Base-by-base conservation (phyloP, 306 rosid genomes). In the Cucurbita moschata region DNA sequence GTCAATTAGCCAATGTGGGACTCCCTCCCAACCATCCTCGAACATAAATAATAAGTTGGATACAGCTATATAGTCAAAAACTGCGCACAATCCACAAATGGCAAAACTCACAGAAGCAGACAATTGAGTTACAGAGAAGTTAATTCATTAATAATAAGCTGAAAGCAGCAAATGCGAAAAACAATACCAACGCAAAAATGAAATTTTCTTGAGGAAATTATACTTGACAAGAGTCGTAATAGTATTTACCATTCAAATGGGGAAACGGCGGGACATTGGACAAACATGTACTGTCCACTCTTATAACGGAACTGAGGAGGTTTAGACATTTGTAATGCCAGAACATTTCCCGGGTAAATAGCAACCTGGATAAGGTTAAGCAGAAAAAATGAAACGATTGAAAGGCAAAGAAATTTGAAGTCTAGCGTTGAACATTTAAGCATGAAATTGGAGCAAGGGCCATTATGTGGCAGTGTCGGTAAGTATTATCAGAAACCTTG, bases 211-310 rank as follows among this genome's bases (percentile, higher is more conserved):
- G 23, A 21, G 23, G 23, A 21, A 21, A 0, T 21, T 21, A 21
- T 68, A 6, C 26, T 8, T 19, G 3, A 35, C 57, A 49, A 69
- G 74, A 69, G 21, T 6, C 4, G n/a, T 12, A 40, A 19, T 47
- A 8, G 71, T 65, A 86, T 81, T 81, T 75, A 95, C 99, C 99
- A 95, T 82, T 95, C 99, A 87, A 89, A 91, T 3, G 97, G 97
- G 80, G 99, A 91, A 79, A 95, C 87, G 1, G 96, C 96, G 10
- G 99, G 92, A 79, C 99, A 95, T 74, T 95, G 99, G 71, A 95
- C 99, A 88, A 91, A 95, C 99, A 95, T 95, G 89, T 95, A 95
- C 80, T 90, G 97, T 70, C 97, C 99, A 50, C 99, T 95, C 82
- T 88, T 95, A 89, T 95, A 87, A 12, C 85, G 92, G 75, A 95